Evolutionary conservation across 2,329 filamentous ascomycete genomes (phyloP), one percentile per base, ranked within the genome.

Genomic region (Pseudopyrenochaeta lycopersici): DNA sequence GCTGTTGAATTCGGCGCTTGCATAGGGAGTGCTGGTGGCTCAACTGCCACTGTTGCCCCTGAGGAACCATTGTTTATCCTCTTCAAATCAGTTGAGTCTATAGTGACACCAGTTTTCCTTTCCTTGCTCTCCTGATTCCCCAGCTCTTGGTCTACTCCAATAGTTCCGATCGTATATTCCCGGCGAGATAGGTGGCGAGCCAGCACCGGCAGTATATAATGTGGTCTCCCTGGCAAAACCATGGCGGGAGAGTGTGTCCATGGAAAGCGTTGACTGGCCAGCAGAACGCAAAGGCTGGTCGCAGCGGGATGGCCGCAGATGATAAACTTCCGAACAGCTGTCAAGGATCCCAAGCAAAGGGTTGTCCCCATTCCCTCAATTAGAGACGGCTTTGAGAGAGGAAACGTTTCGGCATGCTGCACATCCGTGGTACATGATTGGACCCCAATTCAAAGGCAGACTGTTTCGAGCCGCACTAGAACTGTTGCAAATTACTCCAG

Each of bases 121-220:
- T 35, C 11, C 4, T 35, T 17, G 4, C 11, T 35, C 32, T 4
- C 15, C 32, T 4, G 15, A 5, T 11, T 35, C 12, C 11, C 32
- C 32, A 35, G 12, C 32, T 35, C 32, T 35, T 35, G 23, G 9
- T 27, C 23, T 27, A 9, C 9, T 9, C 4, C 23, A 27, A 27
- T 9, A 27, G 23, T 5, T 5, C 33, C 18, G 18, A 15, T 41
- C 10, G n/a, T 17, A 20, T 35, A 15, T 41, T 11, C 11, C 15
- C 17, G 35, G 36, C 36, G 30, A 35, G 15, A 43, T 29, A 12
- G 23, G 14, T 45, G 48, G 43, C 27, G 48, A 43, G 35, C 48
- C 48, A 52, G 52, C 52, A 48, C 43, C 27, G 38, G 38, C 39
- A 31, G 27, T n/a, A 15, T 47, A 38, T 55, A 33, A 43, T 23